Evolutionary conservation across 2,329 filamentous ascomycete species (phyloP).

Genomic region (Sporothrix protearum): DNA sequence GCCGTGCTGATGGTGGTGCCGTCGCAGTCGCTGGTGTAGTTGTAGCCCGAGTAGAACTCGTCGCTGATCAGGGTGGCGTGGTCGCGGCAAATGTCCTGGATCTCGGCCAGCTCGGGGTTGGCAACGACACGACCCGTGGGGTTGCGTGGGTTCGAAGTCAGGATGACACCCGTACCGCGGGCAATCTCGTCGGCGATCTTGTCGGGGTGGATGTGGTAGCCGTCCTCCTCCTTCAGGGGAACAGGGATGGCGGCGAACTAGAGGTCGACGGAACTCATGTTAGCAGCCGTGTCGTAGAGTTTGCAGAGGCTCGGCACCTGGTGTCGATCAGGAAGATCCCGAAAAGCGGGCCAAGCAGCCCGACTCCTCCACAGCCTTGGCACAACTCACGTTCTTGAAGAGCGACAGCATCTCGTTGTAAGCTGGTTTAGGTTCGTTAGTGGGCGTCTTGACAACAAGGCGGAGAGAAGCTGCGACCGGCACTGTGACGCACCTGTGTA

Average conservation of each 20-base stretch:
- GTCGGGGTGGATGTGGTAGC: slow-evolving; percentile 88
- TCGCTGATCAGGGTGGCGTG: slow-evolving; percentile 90
- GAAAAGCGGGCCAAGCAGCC: not conserved
- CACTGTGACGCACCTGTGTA: slow-evolving; percentile 62
- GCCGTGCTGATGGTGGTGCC: slow-evolving; percentile 85
- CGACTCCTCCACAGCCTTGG: not conserved
- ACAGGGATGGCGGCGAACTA: slow-evolving; percentile 83
- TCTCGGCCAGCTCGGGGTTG: slow-evolving; percentile 80
- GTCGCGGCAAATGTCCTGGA: slow-evolving; percentile 88
- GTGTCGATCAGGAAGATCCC: not conserved
- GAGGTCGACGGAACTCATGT: not conserved
- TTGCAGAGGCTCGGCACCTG: not conserved
- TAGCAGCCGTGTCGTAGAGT: not conserved
- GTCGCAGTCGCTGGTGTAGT: slow-evolving; percentile 90
- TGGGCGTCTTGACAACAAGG: not conserved
- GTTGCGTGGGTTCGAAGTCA: slow-evolving; percentile 94
- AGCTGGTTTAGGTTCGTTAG: slow-evolving; percentile 60
- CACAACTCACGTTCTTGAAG: slow-evolving; percentile 71
- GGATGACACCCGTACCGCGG: slow-evolving; percentile 78
- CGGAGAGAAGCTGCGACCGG: not conserved
- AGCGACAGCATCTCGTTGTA: slow-evolving; percentile 97
- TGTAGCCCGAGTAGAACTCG: slow-evolving; percentile 96
- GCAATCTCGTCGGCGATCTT: slow-evolving; percentile 91
- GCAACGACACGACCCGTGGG: slow-evolving; percentile 84
- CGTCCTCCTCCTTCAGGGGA: slow-evolving; percentile 77